phyloP scores from a whole-genome alignment of 225 moss, liverwort and hornwort genomes.

The Straminergon stramineum region DNA sequence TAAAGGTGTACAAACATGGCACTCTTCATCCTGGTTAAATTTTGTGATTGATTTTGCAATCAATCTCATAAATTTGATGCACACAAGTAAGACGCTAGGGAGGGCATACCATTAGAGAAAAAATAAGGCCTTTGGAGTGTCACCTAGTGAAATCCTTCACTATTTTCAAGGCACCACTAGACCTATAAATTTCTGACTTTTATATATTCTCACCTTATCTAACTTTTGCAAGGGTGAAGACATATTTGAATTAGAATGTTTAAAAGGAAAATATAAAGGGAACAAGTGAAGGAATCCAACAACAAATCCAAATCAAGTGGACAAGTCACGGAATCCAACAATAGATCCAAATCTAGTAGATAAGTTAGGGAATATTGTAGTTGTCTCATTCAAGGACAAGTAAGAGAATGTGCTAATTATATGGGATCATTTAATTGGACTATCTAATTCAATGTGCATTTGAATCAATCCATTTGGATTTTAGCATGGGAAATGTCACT shows the following conservation, averaged over 20 bases:
- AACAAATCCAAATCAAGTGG: neutral
- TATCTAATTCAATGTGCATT: neutral
- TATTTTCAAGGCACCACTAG: accelerated
- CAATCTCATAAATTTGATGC: neutral
- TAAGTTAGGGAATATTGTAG: neutral
- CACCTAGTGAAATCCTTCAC: accelerated
- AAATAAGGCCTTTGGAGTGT: accelerated
- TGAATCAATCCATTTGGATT: neutral
- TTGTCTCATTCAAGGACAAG: accelerated
- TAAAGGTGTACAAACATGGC: neutral
- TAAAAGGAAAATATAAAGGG: neutral
- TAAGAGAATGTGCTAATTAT: neutral
- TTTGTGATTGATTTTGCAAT: neutral
- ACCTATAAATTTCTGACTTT: neutral
- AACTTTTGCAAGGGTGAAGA: neutral
- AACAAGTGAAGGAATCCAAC: neutral
- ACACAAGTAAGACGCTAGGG: neutral
- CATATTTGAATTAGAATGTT: neutral
- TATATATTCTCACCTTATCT: neutral
- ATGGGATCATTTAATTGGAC: neutral
- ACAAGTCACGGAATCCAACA: too few species aligned
- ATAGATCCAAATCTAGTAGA: too few species aligned
- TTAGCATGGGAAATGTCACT: accelerated
- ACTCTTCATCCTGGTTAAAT: too few species aligned
- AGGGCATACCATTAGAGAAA: neutral